A percentile compares a stretch with the other conserved stretches of the same genome.
Evolutionary conservation across 371 early-diverging fungal genomes (phyloP).

Genomic region (Lichtheimia ornata): DNA sequence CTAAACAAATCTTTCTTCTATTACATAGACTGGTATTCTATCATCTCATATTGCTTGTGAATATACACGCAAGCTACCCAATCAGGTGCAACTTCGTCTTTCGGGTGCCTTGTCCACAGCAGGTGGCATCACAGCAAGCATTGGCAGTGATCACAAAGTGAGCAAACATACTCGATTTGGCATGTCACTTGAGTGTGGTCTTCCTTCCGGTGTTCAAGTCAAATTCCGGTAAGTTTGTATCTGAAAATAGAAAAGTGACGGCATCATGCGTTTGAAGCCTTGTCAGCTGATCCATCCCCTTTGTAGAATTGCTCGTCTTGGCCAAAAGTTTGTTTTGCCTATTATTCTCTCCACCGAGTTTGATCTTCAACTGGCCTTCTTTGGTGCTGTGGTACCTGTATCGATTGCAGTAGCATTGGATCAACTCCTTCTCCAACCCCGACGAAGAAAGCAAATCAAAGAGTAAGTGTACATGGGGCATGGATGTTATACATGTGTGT

Average conservation of each 20-base stretch:
- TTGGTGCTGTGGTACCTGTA: constrained; percentile 70
- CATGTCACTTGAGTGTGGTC: constrained; percentile 76
- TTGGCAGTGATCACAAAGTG: constrained; percentile 67
- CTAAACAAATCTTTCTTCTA: background rate
- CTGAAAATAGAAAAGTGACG: background rate
- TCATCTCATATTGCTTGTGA: constrained; percentile 52
- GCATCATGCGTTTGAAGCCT: background rate
- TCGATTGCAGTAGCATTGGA: constrained; percentile 66
- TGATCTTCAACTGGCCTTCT: constrained; percentile 68
- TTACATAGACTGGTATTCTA: constrained; percentile 45
- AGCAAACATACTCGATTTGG: constrained; percentile 71
- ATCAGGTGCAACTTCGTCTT: constrained; percentile 32
- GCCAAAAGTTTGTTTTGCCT: constrained; percentile 84
- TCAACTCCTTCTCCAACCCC: constrained; percentile 68
- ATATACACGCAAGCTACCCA: constrained; percentile 41
- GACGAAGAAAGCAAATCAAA: constrained; percentile 59
- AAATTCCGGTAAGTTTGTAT: constrained; percentile 61
- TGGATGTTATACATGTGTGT: background rate
- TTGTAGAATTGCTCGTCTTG: constrained; percentile 75
- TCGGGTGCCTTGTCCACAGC: constrained; percentile 51
- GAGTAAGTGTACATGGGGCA: constrained; percentile 44
- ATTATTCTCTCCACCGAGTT: constrained; percentile 74
- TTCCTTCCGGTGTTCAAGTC: constrained; percentile 71
- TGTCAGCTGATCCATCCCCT: constrained; percentile 1
- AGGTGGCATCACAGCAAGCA: constrained; percentile 51